phyloP scores from a whole-genome alignment of 2,329 filamentous ascomycete genomes.

The Graphilbum ipis-grandicollis region DNA sequence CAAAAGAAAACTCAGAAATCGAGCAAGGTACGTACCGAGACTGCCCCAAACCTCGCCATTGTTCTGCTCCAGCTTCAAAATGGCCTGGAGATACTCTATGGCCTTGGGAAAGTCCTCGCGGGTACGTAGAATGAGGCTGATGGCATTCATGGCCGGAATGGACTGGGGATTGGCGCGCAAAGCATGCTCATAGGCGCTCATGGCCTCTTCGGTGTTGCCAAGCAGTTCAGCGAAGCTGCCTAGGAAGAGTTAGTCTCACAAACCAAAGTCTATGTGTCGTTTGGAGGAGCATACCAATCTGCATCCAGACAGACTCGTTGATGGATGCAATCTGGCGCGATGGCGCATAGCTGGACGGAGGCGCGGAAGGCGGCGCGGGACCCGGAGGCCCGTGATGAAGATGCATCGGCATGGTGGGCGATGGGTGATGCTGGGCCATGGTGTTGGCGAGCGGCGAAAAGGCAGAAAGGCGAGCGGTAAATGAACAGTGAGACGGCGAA shows the following conservation, averaged over 20 bases:
- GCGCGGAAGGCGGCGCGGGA: slow-evolving; percentile 27
- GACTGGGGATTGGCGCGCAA: slow-evolving; percentile 78
- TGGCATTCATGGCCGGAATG: slow-evolving; percentile 81
- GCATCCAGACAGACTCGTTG: slow-evolving; percentile 83
- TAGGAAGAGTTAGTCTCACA: too few species aligned
- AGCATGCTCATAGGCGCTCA: slow-evolving; percentile 79
- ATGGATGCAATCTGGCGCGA: slow-evolving; percentile 60
- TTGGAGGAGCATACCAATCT: slow-evolving; percentile 61
- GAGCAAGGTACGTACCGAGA: too few species aligned
- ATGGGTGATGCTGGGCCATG: slow-evolving; percentile 68
- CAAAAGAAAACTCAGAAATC: too few species aligned
- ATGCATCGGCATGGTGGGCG: slow-evolving; percentile 59
- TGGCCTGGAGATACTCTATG: slow-evolving; percentile 80
- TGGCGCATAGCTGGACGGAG: slow-evolving; percentile 33
- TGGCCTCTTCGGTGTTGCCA: slow-evolving; percentile 75
- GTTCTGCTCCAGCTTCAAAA: slow-evolving; percentile 71
- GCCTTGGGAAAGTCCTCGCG: slow-evolving; percentile 90
- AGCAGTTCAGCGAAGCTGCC: slow-evolving; percentile 76
- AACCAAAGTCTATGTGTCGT: too few species aligned
- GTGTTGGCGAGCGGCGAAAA: neutral
- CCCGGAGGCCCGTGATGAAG: slow-evolving; percentile 45
- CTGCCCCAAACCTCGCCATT: slow-evolving; percentile 97
- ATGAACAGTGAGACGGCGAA: neutral
- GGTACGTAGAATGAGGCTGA: slow-evolving; percentile 77
- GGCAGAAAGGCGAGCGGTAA: neutral